Conservation (phyloP, 192 early-diverging fungal genomes). For the Spizellomyces punctatus region DNA sequence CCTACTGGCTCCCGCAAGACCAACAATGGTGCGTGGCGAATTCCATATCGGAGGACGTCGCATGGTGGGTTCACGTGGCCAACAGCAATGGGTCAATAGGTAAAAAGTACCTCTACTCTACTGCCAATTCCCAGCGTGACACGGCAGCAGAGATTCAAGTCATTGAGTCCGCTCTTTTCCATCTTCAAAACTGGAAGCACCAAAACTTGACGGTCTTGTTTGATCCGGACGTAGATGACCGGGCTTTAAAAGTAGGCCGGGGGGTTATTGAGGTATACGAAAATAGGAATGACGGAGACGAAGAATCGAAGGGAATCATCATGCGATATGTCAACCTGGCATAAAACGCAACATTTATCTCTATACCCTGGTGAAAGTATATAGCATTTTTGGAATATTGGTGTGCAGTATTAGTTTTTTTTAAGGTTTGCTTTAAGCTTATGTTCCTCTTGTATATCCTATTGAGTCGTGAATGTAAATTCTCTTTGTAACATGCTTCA, state of each 20-base stretch:
- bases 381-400: too few species aligned
- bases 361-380: too few species aligned
- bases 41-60: not conserved
- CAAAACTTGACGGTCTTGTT: not conserved
- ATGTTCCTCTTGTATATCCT: too few species aligned
- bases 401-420: too few species aligned
- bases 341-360: too few species aligned
- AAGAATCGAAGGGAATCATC: too few species aligned
- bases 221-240: not conserved
- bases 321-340: too few species aligned
- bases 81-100: not conserved
- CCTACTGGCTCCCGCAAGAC: not conserved
- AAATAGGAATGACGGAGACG: too few species aligned
- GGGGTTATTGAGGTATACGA: not conserved
- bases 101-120: not conserved
- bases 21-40: not conserved
- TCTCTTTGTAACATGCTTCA: too few species aligned
- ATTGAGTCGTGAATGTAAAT: too few species aligned
- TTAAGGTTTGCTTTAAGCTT: too few species aligned
- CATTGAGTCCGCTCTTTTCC: not conserved
- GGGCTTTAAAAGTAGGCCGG: not conserved
- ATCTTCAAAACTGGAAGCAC: slow-evolving; percentile 9
- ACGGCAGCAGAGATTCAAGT: not conserved
- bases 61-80: not conserved
- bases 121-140: not conserved